A percentile compares a stretch with the other conserved stretches of the same genome.
Conservation (phyloP, 169 alveolate genomes). For the Eimeria tenella region DNA sequence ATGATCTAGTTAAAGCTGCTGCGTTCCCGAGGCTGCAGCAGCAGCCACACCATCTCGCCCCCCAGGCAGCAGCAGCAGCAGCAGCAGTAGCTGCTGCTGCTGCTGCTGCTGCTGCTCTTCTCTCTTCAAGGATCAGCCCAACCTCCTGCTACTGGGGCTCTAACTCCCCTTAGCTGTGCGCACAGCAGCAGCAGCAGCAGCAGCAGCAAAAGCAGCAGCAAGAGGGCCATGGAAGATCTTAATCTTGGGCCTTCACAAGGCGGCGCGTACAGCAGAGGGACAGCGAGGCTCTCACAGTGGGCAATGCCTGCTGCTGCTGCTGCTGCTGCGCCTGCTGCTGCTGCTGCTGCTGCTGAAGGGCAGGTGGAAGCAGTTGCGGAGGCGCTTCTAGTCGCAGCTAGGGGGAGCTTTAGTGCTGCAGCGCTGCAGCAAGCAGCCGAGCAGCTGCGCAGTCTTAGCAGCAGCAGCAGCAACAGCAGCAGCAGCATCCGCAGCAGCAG, state of each 20-base stretch:
- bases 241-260: too few species aligned
- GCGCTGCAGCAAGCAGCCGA: slow-evolving; percentile 41
- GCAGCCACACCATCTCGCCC: too few species aligned
- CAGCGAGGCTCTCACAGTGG: too few species aligned
- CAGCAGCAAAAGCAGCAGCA: too few species aligned
- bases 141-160: too few species aligned
- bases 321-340: slow-evolving; percentile 9
- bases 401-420: slow-evolving; percentile 11
- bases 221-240: too few species aligned
- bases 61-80: neutral
- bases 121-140: too few species aligned
- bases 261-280: too few species aligned
- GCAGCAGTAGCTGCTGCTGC: neutral
- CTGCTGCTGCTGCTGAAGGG: neutral
- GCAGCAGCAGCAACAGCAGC: slow-evolving; percentile 21
- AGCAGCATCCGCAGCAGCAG: neutral
- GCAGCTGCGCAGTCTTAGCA: neutral
- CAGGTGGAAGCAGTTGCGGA: neutral
- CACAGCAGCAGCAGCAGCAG: too few species aligned
- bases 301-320: neutral
- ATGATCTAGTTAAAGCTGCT: too few species aligned
- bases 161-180: too few species aligned
- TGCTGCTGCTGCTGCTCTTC: neutral
- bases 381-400: neutral
- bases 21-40: too few species aligned